phyloP scores from a whole-genome alignment of 345 rosid species.

The Citrus mangshanensis region DNA sequence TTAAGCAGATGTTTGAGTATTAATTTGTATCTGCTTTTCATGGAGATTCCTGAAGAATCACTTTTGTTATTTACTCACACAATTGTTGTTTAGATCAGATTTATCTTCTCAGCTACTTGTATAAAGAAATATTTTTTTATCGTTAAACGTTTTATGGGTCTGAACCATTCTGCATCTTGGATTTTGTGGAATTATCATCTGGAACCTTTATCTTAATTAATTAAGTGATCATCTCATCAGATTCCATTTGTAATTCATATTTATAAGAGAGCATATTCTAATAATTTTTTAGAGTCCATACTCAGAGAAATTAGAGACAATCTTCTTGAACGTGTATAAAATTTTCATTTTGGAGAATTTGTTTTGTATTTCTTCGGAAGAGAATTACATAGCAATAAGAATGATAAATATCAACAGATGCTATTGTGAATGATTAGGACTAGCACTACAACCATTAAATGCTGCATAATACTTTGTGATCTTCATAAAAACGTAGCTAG shows the following conservation, averaged over 20 bases:
- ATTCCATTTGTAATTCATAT: neutral
- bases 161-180: neutral
- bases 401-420: neutral
- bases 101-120: neutral
- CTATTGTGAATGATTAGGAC: neutral
- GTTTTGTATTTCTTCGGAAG: neutral
- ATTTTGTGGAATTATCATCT: neutral
- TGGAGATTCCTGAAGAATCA: neutral
- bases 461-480: neutral
- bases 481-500: constrained; percentile 37
- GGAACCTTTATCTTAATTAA: neutral
- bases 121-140: neutral
- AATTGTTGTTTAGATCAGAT: neutral
- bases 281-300: neutral
- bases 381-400: neutral
- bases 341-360: neutral
- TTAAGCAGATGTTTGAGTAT: neutral
- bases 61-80: neutral
- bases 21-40: neutral
- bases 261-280: neutral
- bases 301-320: neutral
- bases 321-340: neutral
- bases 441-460: neutral
- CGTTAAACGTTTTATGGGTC: neutral
- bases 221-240: neutral